A percentile compares a stretch with the other conserved stretches of the same genome.
phyloP scores from a whole-genome alignment of 192 early-diverging fungal species.

The Coemansia sp. region DNA sequence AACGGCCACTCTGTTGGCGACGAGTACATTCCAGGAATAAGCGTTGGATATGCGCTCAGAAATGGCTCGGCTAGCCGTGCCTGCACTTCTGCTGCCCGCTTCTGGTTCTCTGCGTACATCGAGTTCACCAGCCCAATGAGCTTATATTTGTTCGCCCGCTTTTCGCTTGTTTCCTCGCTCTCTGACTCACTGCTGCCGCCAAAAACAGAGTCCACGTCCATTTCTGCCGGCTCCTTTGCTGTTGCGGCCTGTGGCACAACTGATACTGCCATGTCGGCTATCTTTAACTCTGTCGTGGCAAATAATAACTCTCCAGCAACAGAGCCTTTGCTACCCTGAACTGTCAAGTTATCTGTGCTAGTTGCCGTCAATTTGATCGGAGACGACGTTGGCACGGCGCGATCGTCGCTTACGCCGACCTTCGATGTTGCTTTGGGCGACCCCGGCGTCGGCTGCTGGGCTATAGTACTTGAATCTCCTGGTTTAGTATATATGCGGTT shows the following conservation, averaged over 20 bases:
- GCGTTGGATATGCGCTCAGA: conserved; percentile 25
- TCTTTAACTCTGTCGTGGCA: background rate
- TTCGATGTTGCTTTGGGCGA: background rate
- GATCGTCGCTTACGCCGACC: conserved; percentile 14
- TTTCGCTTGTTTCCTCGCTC: background rate
- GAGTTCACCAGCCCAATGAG: conserved; percentile 11
- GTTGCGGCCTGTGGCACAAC: conserved; percentile 16
- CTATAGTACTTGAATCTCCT: conserved; percentile 12
- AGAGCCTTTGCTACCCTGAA: background rate
- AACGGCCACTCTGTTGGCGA: conserved; percentile 48
- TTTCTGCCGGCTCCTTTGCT: background rate
- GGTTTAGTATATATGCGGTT: conserved; percentile 1
- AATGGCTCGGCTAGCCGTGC: conserved; percentile 29
- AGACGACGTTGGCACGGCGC: conserved; percentile 30
- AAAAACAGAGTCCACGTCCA: conserved; percentile 5
- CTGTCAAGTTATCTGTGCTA: background rate
- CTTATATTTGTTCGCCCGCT: conserved; percentile 9
- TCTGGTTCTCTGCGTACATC: conserved; percentile 46
- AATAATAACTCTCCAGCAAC: background rate
- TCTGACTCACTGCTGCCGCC: conserved; percentile 2
- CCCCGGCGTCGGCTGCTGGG: background rate
- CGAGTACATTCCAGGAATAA: conserved; percentile 38
- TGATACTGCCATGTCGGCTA: conserved; percentile 1
- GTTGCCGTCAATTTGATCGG: conserved; percentile 6
- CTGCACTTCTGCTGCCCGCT: conserved; percentile 24